Base-by-base conservation (phyloP, 768 basidiomycete genomes). In the Tricholoma furcatifolium region DNA sequence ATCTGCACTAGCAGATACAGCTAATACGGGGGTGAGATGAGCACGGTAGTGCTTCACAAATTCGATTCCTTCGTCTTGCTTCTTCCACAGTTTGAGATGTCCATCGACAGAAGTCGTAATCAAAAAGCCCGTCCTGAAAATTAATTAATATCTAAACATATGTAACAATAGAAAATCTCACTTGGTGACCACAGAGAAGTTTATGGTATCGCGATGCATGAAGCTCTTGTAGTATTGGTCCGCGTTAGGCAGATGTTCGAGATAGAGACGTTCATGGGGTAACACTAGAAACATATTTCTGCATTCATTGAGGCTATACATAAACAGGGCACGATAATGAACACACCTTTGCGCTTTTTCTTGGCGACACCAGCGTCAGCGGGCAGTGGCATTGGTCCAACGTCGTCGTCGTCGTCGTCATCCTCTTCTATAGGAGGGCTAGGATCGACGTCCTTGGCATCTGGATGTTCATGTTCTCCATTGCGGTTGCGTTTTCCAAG, bases 1-100 rank as follows among this genome's bases (percentile, higher is more conserved):
- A 65, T 99, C 95, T 40, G 87, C 86, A 62, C 93, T 95, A 21
- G 87, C 89, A 20, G 88, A 89, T 4, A 98, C 87, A 7, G 81
- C 84, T 3, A 84, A 74, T 21, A 98, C 80, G 8, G 91, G 83
- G 21, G 81, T 78, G 18, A 95, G 76, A 62, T 97, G 95, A 1
- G 97, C 93, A 42, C 97, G 87, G 68, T 96, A 99, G 59, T 95
- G 92, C 71, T 99, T 99, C 54, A 98, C 96, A 62, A 98, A 98
- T 72, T 98, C 97, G 63, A 99, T 93, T 4, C 95, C 96, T 6
- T 76, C 67, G 18, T 94, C 90, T 72, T 97, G 94, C 70, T 99
- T 99, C 77, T 97, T 98, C 97, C 97, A 99, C n/a, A 99, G 71
- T 68, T 99, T 99, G 57, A 98, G 70, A 69, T 94, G 89, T 2